Evolutionary conservation across 352 stramenopile species (phyloP), one percentile per base, ranked within the genome.

Genomic region (Phytopythium chamaehyphon): DNA sequence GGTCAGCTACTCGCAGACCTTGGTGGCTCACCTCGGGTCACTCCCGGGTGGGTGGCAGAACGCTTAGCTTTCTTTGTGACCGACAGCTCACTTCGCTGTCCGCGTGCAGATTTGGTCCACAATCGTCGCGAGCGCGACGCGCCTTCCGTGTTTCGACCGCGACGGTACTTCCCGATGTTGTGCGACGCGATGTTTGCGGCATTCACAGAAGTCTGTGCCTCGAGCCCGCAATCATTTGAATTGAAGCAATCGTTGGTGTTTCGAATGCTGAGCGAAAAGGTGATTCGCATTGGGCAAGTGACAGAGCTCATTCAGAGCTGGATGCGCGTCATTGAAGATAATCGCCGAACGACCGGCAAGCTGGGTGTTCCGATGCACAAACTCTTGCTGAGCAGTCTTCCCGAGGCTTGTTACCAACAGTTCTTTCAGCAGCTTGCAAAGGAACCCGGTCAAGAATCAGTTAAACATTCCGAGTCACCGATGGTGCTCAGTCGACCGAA

Each of bases 211-310:
- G 79, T 0, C 40, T 67, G 23, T 22, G 39, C 11, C 16, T 39
- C n/a, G 15, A 57, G 10, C 16, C 23, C 16, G 16, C 15, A 33
- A 15, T 21, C 19, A 12, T 1, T 14, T 1, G 18, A 37, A 0
- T 11, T 38, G n/a, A 39, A 10, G 21, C 51, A 54, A 6, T 70
- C 55, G 6, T 19, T 55, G 1, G 63, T 73, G 11, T 85, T 87
- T 38, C 76, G 77, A 9, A 63, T 83, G 59, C 70, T 91, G 26
- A 59, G 47, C n/a, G 68, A 88, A 28, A 91, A 89, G 37, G 37
- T 91, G 8, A 61, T 64, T 8, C 75, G 80, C 24, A 83, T 87
- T 18, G 75, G 80, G 0, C 72, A 87, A 54, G 61, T 63, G 5
- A 48, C 71, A 36, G 40, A 36, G 2, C 37, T 88, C 3, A 40